These are phyloP conservation scores for Ophiocordyceps camponoti-saundersi DNA, from an alignment of 2,329 filamentous ascomycete species.

Conservation along the genomic window DNA sequence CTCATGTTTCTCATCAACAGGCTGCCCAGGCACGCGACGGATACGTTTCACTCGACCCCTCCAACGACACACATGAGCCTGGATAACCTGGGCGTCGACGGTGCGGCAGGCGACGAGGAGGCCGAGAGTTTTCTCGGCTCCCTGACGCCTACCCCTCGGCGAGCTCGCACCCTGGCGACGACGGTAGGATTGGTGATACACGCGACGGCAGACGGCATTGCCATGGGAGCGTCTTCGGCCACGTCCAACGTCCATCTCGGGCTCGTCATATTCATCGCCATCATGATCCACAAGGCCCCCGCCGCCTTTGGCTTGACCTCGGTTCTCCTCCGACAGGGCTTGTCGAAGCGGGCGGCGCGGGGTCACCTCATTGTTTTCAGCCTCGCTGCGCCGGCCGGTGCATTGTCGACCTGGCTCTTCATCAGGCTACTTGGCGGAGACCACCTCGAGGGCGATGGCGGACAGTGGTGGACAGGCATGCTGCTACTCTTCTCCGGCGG, in stretches of 20 bases:
- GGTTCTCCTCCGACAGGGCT: slow-evolving; percentile 73
- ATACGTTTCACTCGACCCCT: slow-evolving; percentile 45
- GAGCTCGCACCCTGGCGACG: slow-evolving; percentile 54
- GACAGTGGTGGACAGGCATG: slow-evolving; percentile 83
- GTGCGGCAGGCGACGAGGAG: slow-evolving; percentile 33
- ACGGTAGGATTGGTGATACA: slow-evolving; percentile 94
- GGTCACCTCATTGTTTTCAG: slow-evolving; percentile 84
- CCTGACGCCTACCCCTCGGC: slow-evolving; percentile 37
- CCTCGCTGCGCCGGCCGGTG: slow-evolving; percentile 74
- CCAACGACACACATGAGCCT: slow-evolving; percentile 75
- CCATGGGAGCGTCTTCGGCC: slow-evolving; percentile 77
- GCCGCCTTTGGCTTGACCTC: slow-evolving; percentile 91
- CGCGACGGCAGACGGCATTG: slow-evolving; percentile 86
- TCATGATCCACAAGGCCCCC: slow-evolving; percentile 95
- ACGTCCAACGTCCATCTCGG: slow-evolving; percentile 58
- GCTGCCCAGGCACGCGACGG: slow-evolving; percentile 54
- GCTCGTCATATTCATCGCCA: slow-evolving; percentile 85
- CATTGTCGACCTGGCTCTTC: slow-evolving; percentile 65
- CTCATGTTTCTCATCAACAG: slow-evolving; percentile 95
- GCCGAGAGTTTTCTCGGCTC: slow-evolving; percentile 42
- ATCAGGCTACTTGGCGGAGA: slow-evolving; percentile 57
- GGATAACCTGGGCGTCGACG: slow-evolving; percentile 51
- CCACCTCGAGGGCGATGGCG: slow-evolving; percentile 37
- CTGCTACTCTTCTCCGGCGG: slow-evolving; percentile 87
- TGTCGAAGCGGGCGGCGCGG: slow-evolving; percentile 71